Percentiles rank a stretch among this genome's conserved stretches.
These are phyloP conservation scores for Exophiala aquamarina DNA, from an alignment of 2,329 filamentous ascomycete species.

Conservation along the genomic window DNA sequence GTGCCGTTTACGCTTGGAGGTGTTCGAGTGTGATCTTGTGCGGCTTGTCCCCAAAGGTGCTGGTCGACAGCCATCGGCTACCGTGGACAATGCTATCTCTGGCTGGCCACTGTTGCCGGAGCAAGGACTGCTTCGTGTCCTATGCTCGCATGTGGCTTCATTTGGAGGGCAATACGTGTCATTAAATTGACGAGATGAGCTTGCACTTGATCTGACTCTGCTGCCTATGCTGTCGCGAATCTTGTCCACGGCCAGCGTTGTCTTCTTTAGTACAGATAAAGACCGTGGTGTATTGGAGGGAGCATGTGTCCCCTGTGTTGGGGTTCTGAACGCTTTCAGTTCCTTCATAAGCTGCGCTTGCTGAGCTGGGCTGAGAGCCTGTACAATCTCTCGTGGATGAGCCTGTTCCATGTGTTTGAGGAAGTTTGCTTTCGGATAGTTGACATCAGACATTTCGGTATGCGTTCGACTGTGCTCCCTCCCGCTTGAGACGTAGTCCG, in stretches of 20 bases:
- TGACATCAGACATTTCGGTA: slow-evolving; percentile 42
- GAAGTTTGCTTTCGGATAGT: slow-evolving; percentile 30
- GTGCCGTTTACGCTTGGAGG: slow-evolving; percentile 23
- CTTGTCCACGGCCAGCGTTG: not conserved
- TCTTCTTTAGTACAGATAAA: slow-evolving; percentile 1
- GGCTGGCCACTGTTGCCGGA: too few relatives aligned
- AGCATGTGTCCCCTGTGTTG: slow-evolving; percentile 13
- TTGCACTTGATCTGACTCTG: not conserved
- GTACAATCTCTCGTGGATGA: slow-evolving; percentile 34
- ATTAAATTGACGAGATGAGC: not conserved
- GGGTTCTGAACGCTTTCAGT: slow-evolving; percentile 37
- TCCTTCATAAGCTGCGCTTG: slow-evolving; percentile 34
- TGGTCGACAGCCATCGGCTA: slow-evolving; percentile 11
- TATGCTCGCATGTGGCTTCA: too few relatives aligned
- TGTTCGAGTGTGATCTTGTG: slow-evolving; percentile 18
- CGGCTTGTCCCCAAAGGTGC: slow-evolving; percentile 1
- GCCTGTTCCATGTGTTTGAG: slow-evolving; percentile 42
- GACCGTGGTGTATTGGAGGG: slow-evolving; percentile 22
- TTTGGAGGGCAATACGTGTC: too few relatives aligned
- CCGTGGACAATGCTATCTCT: not conserved
- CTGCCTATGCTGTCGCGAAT: not conserved
- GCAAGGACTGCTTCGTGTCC: too few relatives aligned
- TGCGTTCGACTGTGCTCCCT: slow-evolving; percentile 41
- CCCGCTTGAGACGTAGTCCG: slow-evolving; percentile 45
- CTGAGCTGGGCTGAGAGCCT: slow-evolving; percentile 21